Percentiles rank a stretch among this genome's conserved stretches.
Conservation (phyloP, 1,139 yeast species). For the Diutina scorzettiae region DNA sequence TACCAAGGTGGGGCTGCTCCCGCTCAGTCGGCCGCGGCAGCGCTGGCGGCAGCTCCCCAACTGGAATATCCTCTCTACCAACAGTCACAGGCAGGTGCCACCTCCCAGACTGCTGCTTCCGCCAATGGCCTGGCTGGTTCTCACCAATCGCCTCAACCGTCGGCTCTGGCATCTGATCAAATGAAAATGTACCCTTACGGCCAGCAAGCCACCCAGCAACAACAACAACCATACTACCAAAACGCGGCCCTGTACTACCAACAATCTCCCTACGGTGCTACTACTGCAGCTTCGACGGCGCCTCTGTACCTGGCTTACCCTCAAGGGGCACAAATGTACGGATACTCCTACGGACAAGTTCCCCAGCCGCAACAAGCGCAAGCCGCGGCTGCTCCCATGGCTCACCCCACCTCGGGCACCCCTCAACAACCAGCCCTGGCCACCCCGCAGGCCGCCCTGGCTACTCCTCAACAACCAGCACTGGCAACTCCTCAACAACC, state of each 20-base stretch:
- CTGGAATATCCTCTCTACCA: background rate
- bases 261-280: constrained; percentile 1
- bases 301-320: constrained; percentile 5
- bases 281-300: background rate
- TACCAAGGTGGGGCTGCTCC: constrained; percentile 6
- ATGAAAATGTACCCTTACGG: constrained; percentile 8
- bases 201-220: background rate
- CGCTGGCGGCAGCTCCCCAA: constrained; percentile 10
- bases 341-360: constrained; percentile 3
- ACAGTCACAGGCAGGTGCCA: constrained; percentile 8
- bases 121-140: constrained; percentile 8
- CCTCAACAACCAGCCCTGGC: constrained; percentile 5
- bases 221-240: constrained; percentile 5
- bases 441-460: constrained; percentile 3
- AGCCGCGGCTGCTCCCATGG: background rate
- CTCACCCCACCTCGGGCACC: constrained; percentile 1
- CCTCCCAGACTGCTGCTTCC: constrained; percentile 10
- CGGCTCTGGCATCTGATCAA: constrained; percentile 8
- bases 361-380: background rate
- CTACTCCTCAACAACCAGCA: constrained; percentile 3
- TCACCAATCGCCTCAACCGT: constrained; percentile 9
- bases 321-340: constrained; percentile 6
- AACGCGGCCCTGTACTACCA: constrained; percentile 6
- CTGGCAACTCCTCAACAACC: constrained; percentile 2
- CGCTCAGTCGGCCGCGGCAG: constrained; percentile 8